Evolutionary conservation across 768 basidiomycete genomes (phyloP).

Genomic region (Xerocomellus intermedius): DNA sequence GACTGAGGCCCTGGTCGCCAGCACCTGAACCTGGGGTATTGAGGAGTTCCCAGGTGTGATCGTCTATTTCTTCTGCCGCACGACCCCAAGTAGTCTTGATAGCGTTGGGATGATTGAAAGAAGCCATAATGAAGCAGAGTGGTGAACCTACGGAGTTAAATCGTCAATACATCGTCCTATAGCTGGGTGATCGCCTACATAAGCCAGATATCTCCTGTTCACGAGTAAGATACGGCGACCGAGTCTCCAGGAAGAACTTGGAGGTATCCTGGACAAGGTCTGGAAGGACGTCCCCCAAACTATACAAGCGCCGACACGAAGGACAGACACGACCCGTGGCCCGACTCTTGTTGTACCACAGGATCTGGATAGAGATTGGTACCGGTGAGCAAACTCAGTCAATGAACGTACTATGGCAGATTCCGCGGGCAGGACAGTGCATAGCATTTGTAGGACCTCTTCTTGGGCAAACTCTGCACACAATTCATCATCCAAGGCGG

Average conservation of each 20-base stretch:
- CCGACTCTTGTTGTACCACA: constrained; percentile 88
- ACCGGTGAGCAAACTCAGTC: background rate
- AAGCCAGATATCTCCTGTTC: constrained; percentile 78
- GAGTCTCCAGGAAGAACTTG: constrained; percentile 15
- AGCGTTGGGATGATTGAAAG: constrained; percentile 59
- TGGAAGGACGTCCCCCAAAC: constrained; percentile 61
- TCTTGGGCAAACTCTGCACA: constrained; percentile 78
- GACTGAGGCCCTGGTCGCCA: constrained; percentile 46
- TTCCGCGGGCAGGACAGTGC: constrained; percentile 67
- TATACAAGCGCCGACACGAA: constrained; percentile 71
- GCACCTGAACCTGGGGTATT: constrained; percentile 40
- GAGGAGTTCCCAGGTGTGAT: constrained; percentile 60
- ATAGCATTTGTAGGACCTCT: constrained; percentile 73
- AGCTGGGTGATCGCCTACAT: constrained; percentile 46
- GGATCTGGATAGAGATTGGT: constrained; percentile 42
- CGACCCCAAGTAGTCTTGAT: constrained; percentile 71
- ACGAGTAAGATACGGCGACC: constrained; percentile 42
- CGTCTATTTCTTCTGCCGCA: constrained; percentile 65
- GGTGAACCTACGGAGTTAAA: constrained; percentile 55
- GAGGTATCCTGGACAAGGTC: constrained; percentile 38
- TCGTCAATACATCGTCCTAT: constrained; percentile 1
- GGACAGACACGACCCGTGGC: constrained; percentile 70
- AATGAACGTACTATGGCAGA: constrained; percentile 55
- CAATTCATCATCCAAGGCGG: constrained; percentile 59
- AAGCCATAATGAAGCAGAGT: constrained; percentile 73